These are phyloP conservation scores for Neocatenulostroma microsporum DNA, from an alignment of 2,329 filamentous ascomycete species.

Conservation along the genomic window DNA sequence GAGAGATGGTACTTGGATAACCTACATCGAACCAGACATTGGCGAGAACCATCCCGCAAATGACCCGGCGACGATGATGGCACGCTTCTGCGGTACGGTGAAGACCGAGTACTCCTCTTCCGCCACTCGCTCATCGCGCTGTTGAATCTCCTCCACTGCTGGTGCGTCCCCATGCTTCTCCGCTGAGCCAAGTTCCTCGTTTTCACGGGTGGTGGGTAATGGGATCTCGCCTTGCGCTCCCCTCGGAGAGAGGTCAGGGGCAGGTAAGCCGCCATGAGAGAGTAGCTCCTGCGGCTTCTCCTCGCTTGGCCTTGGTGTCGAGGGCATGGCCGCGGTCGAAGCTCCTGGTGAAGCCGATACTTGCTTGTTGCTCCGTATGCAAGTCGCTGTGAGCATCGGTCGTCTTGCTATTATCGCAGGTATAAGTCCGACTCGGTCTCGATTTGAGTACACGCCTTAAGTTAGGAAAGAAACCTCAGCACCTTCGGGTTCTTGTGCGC, in stretches of 20 bases:
- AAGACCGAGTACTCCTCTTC: constrained; percentile 26
- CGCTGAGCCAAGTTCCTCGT: not conserved
- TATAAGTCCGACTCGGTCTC: no score
- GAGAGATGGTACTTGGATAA: no score
- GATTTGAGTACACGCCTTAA: no score
- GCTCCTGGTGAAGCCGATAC: no score
- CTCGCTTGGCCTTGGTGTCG: no score
- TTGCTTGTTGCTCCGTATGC: constrained; percentile 1
- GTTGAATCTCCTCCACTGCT: not conserved
- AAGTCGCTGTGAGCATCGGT: no score
- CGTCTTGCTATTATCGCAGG: no score
- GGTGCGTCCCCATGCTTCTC: not conserved
- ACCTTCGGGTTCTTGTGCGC: no score
- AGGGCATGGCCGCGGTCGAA: no score
- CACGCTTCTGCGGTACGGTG: constrained; percentile 22
- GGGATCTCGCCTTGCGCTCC: not conserved
- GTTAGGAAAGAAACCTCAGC: no score
- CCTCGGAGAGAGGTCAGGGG: constrained; percentile 1
- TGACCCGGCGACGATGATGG: constrained; percentile 23
- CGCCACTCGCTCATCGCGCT: constrained; percentile 6
- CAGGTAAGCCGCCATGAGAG: constrained; percentile 2
- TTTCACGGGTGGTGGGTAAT: not conserved
- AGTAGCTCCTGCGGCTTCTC: no score
- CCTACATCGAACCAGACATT: constrained; percentile 34
- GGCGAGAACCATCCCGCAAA: constrained; percentile 26